These are phyloP conservation scores for Candida pseudoglaebosa DNA, from an alignment of 805 yeast species.

Conservation along the genomic window DNA sequence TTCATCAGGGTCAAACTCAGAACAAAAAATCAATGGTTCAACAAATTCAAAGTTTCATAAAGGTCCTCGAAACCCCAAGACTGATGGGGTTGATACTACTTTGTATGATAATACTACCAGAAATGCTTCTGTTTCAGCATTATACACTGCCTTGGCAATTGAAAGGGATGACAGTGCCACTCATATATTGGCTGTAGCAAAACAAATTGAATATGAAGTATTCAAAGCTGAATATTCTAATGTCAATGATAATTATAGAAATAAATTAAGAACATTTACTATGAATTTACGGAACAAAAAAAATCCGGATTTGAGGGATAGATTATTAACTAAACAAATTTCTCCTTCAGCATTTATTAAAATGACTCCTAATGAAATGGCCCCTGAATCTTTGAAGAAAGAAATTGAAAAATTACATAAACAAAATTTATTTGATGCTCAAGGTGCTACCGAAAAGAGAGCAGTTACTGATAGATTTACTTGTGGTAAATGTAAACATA, in stretches of 20 bases:
- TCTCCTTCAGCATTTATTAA: slow-evolving; percentile 60
- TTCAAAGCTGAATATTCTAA: slow-evolving; percentile 56
- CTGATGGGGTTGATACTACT: slow-evolving; percentile 72
- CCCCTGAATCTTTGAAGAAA: slow-evolving; percentile 83
- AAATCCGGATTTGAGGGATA: slow-evolving; percentile 77
- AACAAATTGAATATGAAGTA: slow-evolving; percentile 70
- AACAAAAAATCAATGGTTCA: slow-evolving; percentile 5
- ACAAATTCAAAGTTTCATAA: slow-evolving; percentile 29
- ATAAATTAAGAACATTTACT: slow-evolving; percentile 79
- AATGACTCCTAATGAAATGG: slow-evolving; percentile 94
- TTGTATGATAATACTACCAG: slow-evolving; percentile 75
- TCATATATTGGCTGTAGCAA: slow-evolving; percentile 58
- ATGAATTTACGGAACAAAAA: slow-evolving; percentile 86
- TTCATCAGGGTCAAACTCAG: slow-evolving; percentile 5
- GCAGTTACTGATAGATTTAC: slow-evolving; percentile 95
- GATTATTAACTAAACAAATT: slow-evolving; percentile 65
- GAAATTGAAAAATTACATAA: slow-evolving; percentile 83
- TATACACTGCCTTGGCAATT: slow-evolving; percentile 85
- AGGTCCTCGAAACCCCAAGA: slow-evolving; percentile 70
- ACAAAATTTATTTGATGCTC: slow-evolving; percentile 92
- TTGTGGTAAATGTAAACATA: slow-evolving; percentile 96
- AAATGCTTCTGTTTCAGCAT: slow-evolving; percentile 76
- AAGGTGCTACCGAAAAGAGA: slow-evolving; percentile 93
- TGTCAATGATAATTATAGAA: slow-evolving; percentile 62
- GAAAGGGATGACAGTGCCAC: slow-evolving; percentile 62